Percentiles rank a stretch among this genome's conserved stretches.
Evolutionary conservation across 2,329 filamentous ascomycete genomes (phyloP).

Genomic region (Eutypella sp.): DNA sequence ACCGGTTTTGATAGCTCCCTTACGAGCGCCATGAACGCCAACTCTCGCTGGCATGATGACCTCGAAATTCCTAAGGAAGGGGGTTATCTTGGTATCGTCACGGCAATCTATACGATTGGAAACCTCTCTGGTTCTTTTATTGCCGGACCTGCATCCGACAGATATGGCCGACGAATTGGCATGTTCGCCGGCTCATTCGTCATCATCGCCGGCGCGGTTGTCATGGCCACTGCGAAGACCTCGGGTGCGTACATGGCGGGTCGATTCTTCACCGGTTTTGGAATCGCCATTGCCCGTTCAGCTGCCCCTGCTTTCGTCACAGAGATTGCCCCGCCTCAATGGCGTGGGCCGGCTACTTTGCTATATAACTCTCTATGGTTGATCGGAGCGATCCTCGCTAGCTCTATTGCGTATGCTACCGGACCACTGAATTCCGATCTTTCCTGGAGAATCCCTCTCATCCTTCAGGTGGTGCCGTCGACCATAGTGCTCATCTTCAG

Average conservation of each 20-base stretch:
- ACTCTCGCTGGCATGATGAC: conserved; percentile 35
- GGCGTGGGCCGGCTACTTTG: conserved; percentile 44
- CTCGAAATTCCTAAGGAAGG: conserved; percentile 36
- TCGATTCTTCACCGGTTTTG: conserved; percentile 41
- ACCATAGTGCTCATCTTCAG: conserved; percentile 32
- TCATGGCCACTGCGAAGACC: conserved; percentile 32
- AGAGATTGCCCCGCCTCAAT: conserved; percentile 44
- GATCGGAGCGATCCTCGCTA: no score
- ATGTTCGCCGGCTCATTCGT: conserved; percentile 41
- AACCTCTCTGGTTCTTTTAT: conserved; percentile 35
- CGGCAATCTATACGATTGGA: conserved; percentile 45
- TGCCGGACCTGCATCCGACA: conserved; percentile 41
- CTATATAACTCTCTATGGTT: no score
- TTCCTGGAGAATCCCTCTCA: conserved; percentile 45
- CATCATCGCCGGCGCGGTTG: conserved; percentile 40
- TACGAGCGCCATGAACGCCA: conserved; percentile 40
- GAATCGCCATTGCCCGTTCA: conserved; percentile 44
- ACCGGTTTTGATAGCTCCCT: conserved; percentile 30
- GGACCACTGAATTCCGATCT: conserved; percentile 38
- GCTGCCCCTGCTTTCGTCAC: conserved; percentile 44
- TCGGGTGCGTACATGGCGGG: conserved; percentile 40
- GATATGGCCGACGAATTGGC: conserved; percentile 36
- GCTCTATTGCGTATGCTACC: conserved; percentile 42
- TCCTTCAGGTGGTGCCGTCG: conserved; percentile 42
- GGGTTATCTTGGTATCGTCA: conserved; percentile 35